A percentile compares a stretch with the other conserved stretches of the same genome.
phyloP scores from a whole-genome alignment of 1,284 basidiomycete species.

The Quambalaria eucalypti region DNA sequence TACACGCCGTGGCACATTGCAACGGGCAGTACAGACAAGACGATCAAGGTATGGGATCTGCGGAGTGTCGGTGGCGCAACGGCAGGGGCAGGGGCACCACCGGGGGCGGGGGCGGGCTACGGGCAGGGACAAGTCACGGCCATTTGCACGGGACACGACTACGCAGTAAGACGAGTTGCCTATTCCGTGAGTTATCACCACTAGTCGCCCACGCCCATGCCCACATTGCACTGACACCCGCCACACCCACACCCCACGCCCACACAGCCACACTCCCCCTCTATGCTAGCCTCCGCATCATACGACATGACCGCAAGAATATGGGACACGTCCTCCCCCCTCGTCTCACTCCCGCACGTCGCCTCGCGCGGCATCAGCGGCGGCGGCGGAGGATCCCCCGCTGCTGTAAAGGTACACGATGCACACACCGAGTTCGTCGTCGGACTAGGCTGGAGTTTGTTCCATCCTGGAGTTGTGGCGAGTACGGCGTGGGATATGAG shows the following conservation, averaged over 20 bases:
- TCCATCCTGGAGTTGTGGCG: constrained; percentile 72
- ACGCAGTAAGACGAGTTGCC: constrained; percentile 52
- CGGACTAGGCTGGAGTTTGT: constrained; percentile 72
- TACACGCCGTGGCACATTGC: constrained; percentile 71
- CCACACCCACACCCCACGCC: not conserved
- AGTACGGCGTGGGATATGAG: constrained; percentile 84
- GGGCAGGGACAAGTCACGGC: constrained; percentile 13
- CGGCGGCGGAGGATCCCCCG: constrained; percentile 51
- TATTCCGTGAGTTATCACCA: constrained; percentile 16
- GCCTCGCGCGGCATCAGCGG: constrained; percentile 53
- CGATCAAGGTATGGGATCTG: constrained; percentile 70
- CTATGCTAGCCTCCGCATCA: constrained; percentile 70
- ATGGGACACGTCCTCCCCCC: constrained; percentile 51
- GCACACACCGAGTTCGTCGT: constrained; percentile 90
- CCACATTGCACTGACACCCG: too few relatives aligned
- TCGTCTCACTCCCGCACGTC: constrained; percentile 5
- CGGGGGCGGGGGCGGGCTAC: not conserved
- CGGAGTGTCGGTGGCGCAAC: constrained; percentile 14
- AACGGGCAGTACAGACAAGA: constrained; percentile 70
- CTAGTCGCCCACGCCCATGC: too few relatives aligned
- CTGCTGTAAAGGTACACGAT: constrained; percentile 61
- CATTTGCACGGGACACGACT: constrained; percentile 48
- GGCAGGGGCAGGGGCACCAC: constrained; percentile 9
- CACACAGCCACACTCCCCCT: constrained; percentile 55
- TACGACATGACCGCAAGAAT: constrained; percentile 95